phyloP scores from a whole-genome alignment of 2,329 filamentous ascomycete genomes.

The Pyrenophora seminiperda region DNA sequence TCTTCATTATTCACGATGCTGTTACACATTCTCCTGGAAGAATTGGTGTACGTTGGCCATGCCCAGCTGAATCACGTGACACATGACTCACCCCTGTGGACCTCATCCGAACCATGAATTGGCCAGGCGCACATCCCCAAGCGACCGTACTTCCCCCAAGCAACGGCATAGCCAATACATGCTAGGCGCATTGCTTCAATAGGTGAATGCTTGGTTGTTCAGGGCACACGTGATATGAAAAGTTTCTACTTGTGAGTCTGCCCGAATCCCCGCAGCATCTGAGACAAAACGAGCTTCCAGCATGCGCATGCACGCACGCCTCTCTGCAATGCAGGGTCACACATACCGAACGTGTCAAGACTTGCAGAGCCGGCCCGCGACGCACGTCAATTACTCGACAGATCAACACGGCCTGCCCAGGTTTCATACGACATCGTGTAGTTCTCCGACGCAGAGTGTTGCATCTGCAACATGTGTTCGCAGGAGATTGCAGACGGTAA shows the following conservation, averaged over 20 bases:
- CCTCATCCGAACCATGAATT: neutral
- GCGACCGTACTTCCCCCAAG: too few species aligned
- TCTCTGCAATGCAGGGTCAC: slow-evolving; percentile 13
- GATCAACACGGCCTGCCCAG: slow-evolving; percentile 1
- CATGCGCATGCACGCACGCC: slow-evolving; percentile 10
- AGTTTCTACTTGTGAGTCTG: slow-evolving; percentile 2
- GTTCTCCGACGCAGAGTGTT: slow-evolving; percentile 7
- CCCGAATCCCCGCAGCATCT: neutral
- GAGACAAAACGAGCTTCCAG: slow-evolving; percentile 6
- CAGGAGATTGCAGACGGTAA: slow-evolving; percentile 7
- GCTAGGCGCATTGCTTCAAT: neutral
- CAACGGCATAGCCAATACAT: neutral
- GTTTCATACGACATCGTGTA: slow-evolving; percentile 1
- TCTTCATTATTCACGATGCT: too few species aligned
- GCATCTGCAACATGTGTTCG: slow-evolving; percentile 14
- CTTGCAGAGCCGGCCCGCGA: slow-evolving; percentile 15
- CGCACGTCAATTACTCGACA: slow-evolving; percentile 26
- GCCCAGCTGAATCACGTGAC: too few species aligned
- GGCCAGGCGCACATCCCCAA: neutral
- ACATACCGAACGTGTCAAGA: slow-evolving; percentile 7
- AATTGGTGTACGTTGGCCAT: neutral
- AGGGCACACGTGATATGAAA: neutral
- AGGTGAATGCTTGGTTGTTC: neutral
- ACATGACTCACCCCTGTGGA: too few species aligned
- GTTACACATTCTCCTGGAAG: neutral